Base-by-base conservation (phyloP, 352 stramenopile species). In the Globisporangium echinulatum region DNA sequence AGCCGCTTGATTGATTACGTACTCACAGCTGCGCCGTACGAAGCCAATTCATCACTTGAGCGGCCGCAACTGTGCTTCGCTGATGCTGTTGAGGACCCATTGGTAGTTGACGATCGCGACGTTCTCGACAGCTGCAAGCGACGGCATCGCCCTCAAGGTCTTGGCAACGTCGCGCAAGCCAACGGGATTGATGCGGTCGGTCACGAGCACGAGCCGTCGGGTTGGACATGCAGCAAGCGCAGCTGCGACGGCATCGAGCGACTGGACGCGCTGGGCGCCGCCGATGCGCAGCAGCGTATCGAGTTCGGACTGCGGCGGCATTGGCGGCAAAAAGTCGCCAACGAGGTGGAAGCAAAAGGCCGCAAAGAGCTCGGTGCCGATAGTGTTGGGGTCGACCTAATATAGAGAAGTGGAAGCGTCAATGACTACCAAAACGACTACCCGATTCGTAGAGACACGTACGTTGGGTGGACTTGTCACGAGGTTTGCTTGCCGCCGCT, bases 1-100 rank as follows among this genome's bases (percentile, higher is more conserved):
- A 25, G 25, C 25, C 25, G 25, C 25, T 25, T 25, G 25, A 25
- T 25, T 25, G 25, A 25, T 25, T 25, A 25, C 25, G 25, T 25
- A 25, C 25, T 25, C 25, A 25, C 25, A 25, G 25, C 25, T 25
- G 25, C 25, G 25, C 25, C 2, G 25, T 25, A 25, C 25, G 25
- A 3, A 25, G 25, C 25, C 25, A 25, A 25, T 25, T 25, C 25
- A 25, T 66, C 54, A 61, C 49, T 64, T 63, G 49, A 75, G 62
- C 40, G 61, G 51, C 39, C 79, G 79, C 42, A 90, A 64, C 51
- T 85, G 83, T 37, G 75, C 79, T 59, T 94, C 81, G 61, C 81
- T 92, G 62, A 94, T 90, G 62, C 82, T 92, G 70, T 92, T 88
- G 52, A 94, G 79, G 42, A 94, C 69, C 85, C 85, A 94, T 62